These are phyloP conservation scores for Jatropha podagrica DNA, from an alignment of 441 rosid genomes.

Conservation along the genomic window DNA sequence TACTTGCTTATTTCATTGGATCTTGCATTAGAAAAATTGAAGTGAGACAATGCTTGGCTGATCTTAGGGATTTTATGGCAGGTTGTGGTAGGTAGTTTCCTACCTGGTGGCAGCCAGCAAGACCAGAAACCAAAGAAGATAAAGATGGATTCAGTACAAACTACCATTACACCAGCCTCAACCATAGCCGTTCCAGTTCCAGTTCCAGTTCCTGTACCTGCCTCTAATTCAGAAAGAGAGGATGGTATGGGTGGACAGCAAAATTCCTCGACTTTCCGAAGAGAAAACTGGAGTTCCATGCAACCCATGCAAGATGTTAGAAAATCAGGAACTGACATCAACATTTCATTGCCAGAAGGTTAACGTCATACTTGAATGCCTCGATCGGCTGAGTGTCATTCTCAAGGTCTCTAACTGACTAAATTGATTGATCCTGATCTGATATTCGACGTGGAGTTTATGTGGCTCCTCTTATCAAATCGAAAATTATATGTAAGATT, in stretches of 20 bases:
- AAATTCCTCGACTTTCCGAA: constrained; percentile 36
- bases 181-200: constrained; percentile 8
- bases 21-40: not conserved
- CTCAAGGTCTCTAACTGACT: constrained; percentile 20
- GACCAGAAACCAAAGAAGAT: constrained; percentile 70
- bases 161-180: constrained; percentile 28
- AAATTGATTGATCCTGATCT: constrained; percentile 7
- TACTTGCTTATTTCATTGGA: not conserved
- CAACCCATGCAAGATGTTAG: constrained; percentile 47
- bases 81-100: constrained; percentile 93
- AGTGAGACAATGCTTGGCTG: not conserved
- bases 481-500: constrained; percentile 8
- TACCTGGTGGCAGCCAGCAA: constrained; percentile 56
- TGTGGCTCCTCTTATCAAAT: not conserved
- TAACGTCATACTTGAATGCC: constrained; percentile 20
- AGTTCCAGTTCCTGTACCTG: constrained; percentile 14
- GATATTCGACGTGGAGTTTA: not conserved
- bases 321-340: constrained; percentile 65
- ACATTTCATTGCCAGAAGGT: constrained; percentile 59
- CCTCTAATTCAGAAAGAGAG: constrained; percentile 32
- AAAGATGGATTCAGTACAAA: constrained; percentile 39
- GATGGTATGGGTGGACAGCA: constrained; percentile 36
- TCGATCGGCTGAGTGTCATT: not conserved
- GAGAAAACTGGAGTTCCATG: constrained; percentile 54
- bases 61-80: constrained; percentile 20